These are phyloP conservation scores for Thoreauomyces humboldtii DNA, from an alignment of 192 early-diverging fungal species.

Conservation along the genomic window DNA sequence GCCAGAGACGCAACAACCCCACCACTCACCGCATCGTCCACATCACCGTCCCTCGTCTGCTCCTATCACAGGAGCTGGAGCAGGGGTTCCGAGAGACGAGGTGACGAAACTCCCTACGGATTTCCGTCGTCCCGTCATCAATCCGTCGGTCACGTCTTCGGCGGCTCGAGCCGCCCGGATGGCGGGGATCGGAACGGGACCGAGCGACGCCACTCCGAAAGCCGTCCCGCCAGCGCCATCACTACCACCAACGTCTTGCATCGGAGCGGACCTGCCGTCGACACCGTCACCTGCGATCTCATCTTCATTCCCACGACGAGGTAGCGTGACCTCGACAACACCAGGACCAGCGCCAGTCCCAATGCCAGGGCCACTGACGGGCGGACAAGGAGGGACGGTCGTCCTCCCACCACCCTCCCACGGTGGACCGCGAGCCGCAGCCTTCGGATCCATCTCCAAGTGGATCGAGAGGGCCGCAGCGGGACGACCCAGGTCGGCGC, in stretches of 20 bases:
- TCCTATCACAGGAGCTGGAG: slow-evolving; percentile 3
- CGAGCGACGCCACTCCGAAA: neutral
- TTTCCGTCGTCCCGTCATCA: neutral
- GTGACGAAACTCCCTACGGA: neutral
- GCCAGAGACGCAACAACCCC: neutral
- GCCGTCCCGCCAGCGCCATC: neutral
- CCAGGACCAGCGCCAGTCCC: neutral
- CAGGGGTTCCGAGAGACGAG: neutral
- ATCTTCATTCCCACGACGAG: neutral
- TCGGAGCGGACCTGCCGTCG: neutral
- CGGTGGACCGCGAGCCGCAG: neutral
- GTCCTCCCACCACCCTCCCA: slow-evolving; percentile 7
- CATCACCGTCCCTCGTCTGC: slow-evolving; percentile 9
- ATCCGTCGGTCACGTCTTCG: neutral
- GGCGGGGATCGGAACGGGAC: neutral
- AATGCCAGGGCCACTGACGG: too few relatives aligned
- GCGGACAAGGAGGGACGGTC: too few relatives aligned
- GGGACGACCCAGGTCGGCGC: neutral
- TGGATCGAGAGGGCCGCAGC: neutral
- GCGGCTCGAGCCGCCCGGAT: slow-evolving; percentile 6
- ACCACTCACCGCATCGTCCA: neutral
- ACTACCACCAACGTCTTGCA: neutral
- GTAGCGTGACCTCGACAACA: neutral
- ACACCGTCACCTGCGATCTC: neutral
- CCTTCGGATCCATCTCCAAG: neutral